Evolutionary conservation across 1,284 basidiomycete species (phyloP).

Genomic region (Retiboletus flavoniger): DNA sequence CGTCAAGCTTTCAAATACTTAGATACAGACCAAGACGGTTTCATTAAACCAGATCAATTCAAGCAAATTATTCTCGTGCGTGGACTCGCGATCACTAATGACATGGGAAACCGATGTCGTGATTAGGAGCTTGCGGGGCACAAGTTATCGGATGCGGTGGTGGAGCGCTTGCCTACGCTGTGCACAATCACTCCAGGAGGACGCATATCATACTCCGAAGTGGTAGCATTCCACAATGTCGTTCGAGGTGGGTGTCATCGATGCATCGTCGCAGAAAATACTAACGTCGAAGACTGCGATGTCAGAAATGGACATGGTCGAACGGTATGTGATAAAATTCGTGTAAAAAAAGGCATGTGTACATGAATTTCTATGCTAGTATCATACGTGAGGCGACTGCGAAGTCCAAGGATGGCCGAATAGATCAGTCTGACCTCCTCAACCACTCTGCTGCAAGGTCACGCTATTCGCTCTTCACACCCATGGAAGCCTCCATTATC

Average conservation of each 20-base stretch:
- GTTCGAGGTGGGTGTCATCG: constrained; percentile 59
- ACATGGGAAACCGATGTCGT: constrained; percentile 2
- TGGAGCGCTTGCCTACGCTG: constrained; percentile 85
- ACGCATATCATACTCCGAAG: constrained; percentile 92
- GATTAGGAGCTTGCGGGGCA: constrained; percentile 87
- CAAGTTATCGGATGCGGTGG: constrained; percentile 89
- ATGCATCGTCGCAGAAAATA: constrained; percentile 6
- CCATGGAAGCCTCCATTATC: constrained; percentile 93
- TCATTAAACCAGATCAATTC: constrained; percentile 90
- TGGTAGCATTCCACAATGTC: constrained; percentile 94
- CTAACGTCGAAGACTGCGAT: constrained; percentile 11
- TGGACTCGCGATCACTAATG: constrained; percentile 6
- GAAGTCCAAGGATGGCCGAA: constrained; percentile 91
- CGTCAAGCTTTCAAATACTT: constrained; percentile 91
- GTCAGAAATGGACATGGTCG: constrained; percentile 92
- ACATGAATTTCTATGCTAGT: constrained; percentile 36
- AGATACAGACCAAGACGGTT: constrained; percentile 86
- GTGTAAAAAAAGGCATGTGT: not conserved
- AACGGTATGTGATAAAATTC: constrained; percentile 53
- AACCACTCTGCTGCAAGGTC: constrained; percentile 73
- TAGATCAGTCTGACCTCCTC: constrained; percentile 81
- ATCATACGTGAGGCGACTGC: constrained; percentile 83
- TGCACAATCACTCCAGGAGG: constrained; percentile 85
- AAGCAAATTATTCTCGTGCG: constrained; percentile 86
- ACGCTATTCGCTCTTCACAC: constrained; percentile 89